Base-by-base conservation (phyloP, 306 rosid species). In the Cucurbita pepo region DNA sequence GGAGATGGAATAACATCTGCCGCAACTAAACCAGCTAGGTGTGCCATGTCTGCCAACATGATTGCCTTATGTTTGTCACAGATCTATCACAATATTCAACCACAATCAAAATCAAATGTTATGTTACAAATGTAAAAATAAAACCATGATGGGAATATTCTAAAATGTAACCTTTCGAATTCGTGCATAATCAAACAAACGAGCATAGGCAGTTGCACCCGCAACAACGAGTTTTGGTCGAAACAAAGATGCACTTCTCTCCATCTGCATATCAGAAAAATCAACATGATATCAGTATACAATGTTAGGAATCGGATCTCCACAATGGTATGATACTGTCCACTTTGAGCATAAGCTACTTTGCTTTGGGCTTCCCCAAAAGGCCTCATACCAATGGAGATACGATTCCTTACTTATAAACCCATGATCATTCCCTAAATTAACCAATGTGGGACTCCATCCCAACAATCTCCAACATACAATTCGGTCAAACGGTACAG, bases 1-100 rank as follows among this genome's bases (percentile, higher is more conserved):
- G 85, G 82, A 41, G 85, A 82, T 56, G 85, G 85, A 65, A 79
- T 82, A 59, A 82, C 83, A 66, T 71, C 82, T 3, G 82, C 78
- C 12, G 85, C 83, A 79, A 82, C 82, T 75, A 82, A 79, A 65
- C 85, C 85, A 25, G 82, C 79, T 71, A 82, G 79, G 59, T 82
- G 85, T 75, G 85, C 85, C 71, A 82, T 82, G 61, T 82, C 85
- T 21, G 85, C 85, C 77, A 82, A 77, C 82, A 82, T 44, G 30
- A 82, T 47, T 30, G 85, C 85, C 69, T 78, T 82, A 73, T 82
- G 82, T 81, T 82, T 82, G 75, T 82, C 78, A 59, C 85, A 79
- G 67, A 82, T 80, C 85, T 82, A 80, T 76, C 18, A 53, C 61
- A 45, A 78, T 15, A 66, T 6, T 38, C 41, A 38, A 76, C 16